phyloP scores from a whole-genome alignment of 1,139 yeast genomes.

The Debaryomyces psychrophilus region DNA sequence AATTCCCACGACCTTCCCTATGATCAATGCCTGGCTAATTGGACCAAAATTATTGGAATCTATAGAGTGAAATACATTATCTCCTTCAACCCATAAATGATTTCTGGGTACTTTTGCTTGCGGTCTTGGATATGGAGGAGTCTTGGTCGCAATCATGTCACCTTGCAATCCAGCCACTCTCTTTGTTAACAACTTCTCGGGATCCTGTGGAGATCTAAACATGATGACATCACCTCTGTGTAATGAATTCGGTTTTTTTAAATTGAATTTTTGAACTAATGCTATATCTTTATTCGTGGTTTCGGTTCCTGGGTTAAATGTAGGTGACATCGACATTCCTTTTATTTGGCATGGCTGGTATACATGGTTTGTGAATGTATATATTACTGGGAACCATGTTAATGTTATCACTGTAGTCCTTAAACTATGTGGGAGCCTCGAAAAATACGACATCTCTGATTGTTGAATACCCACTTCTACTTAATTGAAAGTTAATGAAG shows the following conservation, averaged over 20 bases:
- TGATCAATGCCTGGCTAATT: constrained; percentile 71
- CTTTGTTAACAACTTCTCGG: constrained; percentile 73
- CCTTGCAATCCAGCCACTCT: constrained; percentile 77
- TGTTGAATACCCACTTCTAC: not conserved
- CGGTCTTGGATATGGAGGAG: constrained; percentile 64
- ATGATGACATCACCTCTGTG: constrained; percentile 73
- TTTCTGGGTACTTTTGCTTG: constrained; percentile 68
- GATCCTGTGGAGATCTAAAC: constrained; percentile 77
- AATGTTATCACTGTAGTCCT: constrained; percentile 34
- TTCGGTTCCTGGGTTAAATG: constrained; percentile 68
- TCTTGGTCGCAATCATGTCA: constrained; percentile 62
- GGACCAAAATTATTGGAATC: constrained; percentile 90
- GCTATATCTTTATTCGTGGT: constrained; percentile 67
- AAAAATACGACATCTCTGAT: constrained; percentile 9
- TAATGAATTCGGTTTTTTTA: constrained; percentile 50
- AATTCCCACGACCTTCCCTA: constrained; percentile 69
- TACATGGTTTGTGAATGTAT: constrained; percentile 70
- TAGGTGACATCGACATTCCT: constrained; percentile 89
- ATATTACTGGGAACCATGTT: constrained; percentile 80
- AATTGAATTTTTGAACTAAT: constrained; percentile 65
- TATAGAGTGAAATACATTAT: constrained; percentile 76
- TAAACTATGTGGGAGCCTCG: constrained; percentile 14
- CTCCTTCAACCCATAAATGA: constrained; percentile 96
- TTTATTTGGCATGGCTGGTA: constrained; percentile 76
- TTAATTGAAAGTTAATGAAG: not conserved